A percentile compares a stretch with the other conserved stretches of the same genome.
Conservation (phyloP, 1,139 yeast genomes). For the Taphrina populina region DNA sequence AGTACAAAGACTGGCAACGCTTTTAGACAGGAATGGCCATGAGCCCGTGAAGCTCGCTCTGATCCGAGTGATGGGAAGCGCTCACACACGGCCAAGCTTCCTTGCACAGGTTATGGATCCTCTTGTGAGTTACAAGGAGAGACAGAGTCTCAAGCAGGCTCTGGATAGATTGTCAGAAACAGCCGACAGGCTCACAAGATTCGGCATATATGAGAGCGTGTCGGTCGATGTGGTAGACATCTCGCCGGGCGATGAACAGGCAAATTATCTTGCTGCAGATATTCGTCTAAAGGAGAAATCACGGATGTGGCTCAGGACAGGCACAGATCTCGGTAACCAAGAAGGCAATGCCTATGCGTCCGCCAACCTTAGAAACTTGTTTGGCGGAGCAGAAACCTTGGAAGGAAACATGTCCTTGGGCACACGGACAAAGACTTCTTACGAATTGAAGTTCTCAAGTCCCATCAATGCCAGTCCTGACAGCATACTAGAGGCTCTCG, state of each 20-base stretch:
- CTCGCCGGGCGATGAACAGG: background rate
- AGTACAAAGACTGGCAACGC: background rate
- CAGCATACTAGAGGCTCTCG: conserved; percentile 22
- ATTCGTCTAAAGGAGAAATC: conserved; percentile 62
- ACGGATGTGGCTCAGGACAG: conserved; percentile 74
- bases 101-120: conserved; percentile 38
- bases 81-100: conserved; percentile 40
- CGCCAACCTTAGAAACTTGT: conserved; percentile 64
- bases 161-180: conserved; percentile 44
- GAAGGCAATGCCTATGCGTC: conserved; percentile 86
- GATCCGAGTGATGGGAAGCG: conserved; percentile 39
- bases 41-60: conserved; percentile 39
- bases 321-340: conserved; percentile 92
- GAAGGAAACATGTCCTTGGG: conserved; percentile 77
- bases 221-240: conserved; percentile 48
- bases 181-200: conserved; percentile 42
- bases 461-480: conserved; percentile 51
- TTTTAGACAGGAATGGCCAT: conserved; percentile 39
- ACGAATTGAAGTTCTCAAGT: conserved; percentile 46
- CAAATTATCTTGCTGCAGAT: conserved; percentile 42
- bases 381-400: conserved; percentile 85
- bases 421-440: conserved; percentile 71
- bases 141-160: conserved; percentile 41
- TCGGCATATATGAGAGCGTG: conserved; percentile 53
- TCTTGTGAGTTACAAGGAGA: conserved; percentile 32